Percentiles rank a stretch among this genome's conserved stretches.
Conservation (phyloP, 768 basidiomycete species). For the Scleroderma bovista region DNA sequence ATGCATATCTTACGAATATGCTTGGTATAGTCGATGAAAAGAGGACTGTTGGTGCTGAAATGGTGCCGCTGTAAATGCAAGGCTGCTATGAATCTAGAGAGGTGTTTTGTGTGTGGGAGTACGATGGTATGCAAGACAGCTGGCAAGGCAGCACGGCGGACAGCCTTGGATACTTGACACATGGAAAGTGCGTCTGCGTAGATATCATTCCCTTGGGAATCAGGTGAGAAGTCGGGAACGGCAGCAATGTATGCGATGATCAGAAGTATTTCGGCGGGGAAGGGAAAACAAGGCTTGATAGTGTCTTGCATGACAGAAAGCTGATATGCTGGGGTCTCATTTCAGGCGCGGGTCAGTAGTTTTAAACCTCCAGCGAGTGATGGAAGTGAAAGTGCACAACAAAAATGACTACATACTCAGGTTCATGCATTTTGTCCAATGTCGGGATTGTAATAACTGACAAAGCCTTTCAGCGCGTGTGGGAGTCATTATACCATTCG, state of each 20-base stretch:
- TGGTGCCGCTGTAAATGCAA: constrained; percentile 23
- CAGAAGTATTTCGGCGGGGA: constrained; percentile 33
- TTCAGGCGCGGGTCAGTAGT: too few species aligned
- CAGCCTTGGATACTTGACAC: constrained; percentile 28
- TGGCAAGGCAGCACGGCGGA: constrained; percentile 34
- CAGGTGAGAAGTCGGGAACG: constrained; percentile 12
- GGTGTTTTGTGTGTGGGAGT: constrained; percentile 22
- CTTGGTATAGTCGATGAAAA: constrained; percentile 28
- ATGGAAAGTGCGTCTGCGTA: constrained; percentile 28
- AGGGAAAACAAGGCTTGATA: constrained; percentile 6
- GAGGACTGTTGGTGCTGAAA: constrained; percentile 8
- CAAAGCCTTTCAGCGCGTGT: too few species aligned
- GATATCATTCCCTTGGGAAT: not conserved
- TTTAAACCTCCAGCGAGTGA: too few species aligned
- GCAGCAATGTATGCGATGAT: constrained; percentile 31
- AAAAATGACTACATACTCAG: too few species aligned
- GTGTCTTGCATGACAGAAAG: too few species aligned
- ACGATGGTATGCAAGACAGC: constrained; percentile 36
- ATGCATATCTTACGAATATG: constrained; percentile 33
- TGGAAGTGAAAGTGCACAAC: too few species aligned
- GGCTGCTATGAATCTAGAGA: constrained; percentile 29
- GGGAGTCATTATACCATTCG: too few species aligned
- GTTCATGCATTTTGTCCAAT: too few species aligned
- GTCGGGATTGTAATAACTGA: too few species aligned
- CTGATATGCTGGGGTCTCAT: too few species aligned